Conservation (phyloP, 345 rosid species). For the Anastatica hierochuntica region DNA sequence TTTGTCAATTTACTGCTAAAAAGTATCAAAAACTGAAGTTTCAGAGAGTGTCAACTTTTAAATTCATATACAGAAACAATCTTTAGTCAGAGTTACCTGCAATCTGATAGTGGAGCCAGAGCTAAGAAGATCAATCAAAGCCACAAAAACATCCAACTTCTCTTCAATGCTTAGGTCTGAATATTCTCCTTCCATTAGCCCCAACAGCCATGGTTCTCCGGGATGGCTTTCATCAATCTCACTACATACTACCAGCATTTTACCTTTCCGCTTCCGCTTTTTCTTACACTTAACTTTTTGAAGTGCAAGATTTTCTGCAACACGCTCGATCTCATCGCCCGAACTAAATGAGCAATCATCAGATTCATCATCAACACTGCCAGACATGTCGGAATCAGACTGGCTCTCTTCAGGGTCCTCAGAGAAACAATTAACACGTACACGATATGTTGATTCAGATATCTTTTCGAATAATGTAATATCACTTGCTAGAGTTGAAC, state of each 20-base stretch:
- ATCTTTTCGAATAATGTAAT: slow-evolving; percentile 90
- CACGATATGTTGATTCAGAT: slow-evolving; percentile 65
- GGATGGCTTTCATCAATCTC: slow-evolving; percentile 97
- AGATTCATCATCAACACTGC: slow-evolving; percentile 75
- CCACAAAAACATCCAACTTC: slow-evolving; percentile 72
- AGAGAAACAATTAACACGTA: slow-evolving; percentile 45
- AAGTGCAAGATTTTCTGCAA: slow-evolving; percentile 31
- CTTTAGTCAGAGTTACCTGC: slow-evolving; percentile 45
- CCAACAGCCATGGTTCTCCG: slow-evolving; percentile 90
- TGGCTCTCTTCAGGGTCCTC: slow-evolving; percentile 39
- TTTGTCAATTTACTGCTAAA: background rate
- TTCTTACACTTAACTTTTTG: slow-evolving; percentile 29
- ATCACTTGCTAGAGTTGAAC: slow-evolving; percentile 87
- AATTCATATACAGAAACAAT: slow-evolving; percentile 3
- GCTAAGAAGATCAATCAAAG: slow-evolving; percentile 69
- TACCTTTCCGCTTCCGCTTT: slow-evolving; percentile 32
- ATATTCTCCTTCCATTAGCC: slow-evolving; percentile 95
- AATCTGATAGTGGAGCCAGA: slow-evolving; percentile 66
- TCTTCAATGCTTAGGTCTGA: slow-evolving; percentile 76
- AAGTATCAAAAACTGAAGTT: background rate
- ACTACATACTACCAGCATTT: slow-evolving; percentile 29
- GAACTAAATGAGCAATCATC: slow-evolving; percentile 36
- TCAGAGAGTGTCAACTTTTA: background rate
- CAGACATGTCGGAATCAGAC: slow-evolving; percentile 62
- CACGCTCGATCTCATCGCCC: slow-evolving; percentile 50